A percentile compares a stretch with the other conserved stretches of the same genome.
Evolutionary conservation across 768 basidiomycete genomes (phyloP).

Genomic region (Hericium erinaceus): DNA sequence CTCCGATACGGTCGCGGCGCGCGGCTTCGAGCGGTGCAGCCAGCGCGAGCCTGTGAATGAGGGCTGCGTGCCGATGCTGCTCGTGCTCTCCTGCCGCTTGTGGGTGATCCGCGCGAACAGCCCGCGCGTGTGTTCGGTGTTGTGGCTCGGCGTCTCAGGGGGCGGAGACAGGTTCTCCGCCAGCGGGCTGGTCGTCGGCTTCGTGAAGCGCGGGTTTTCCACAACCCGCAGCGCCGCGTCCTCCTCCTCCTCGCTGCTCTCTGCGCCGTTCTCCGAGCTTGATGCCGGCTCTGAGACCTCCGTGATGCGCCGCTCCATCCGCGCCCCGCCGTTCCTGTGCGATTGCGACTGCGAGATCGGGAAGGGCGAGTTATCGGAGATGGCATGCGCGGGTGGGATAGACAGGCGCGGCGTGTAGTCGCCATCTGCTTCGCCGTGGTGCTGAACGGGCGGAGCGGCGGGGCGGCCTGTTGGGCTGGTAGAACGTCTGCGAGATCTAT

Average conservation of each 20-base stretch:
- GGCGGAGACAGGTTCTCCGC: background rate
- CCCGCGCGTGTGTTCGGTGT: background rate
- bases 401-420: constrained; percentile 18
- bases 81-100: background rate
- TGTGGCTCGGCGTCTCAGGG: background rate
- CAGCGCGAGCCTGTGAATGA: constrained; percentile 3
- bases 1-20: background rate
- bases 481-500: background rate
- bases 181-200: background rate
- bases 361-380: constrained; percentile 28
- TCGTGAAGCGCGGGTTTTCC: constrained; percentile 11
- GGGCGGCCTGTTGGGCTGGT: background rate
- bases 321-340: constrained; percentile 12
- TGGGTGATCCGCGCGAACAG: background rate
- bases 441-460: constrained; percentile 10
- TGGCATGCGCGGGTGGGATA: constrained; percentile 47
- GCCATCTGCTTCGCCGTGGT: constrained; percentile 5
- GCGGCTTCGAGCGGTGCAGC: background rate
- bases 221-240: constrained; percentile 9
- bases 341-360: constrained; percentile 15
- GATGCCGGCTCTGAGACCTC: constrained; percentile 13
- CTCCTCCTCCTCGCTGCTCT: background rate
- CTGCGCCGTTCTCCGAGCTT: background rate
- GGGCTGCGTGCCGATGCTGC: constrained; percentile 1
- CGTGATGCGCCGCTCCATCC: constrained; percentile 11